phyloP scores from a whole-genome alignment of 2,329 filamentous ascomycete species.

The Cladophialophora exuberans region DNA sequence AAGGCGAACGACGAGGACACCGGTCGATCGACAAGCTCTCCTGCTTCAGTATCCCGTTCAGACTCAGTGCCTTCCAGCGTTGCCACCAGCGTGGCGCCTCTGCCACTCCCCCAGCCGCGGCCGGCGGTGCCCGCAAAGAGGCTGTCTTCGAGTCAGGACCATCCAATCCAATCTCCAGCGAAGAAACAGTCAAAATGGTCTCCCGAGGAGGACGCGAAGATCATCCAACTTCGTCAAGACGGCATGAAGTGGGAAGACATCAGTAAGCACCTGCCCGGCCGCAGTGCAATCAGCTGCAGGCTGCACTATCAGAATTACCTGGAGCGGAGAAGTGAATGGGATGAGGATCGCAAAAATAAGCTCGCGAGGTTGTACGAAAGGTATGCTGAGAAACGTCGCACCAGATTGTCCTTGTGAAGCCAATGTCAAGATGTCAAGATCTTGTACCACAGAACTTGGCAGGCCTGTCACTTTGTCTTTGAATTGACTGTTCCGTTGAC shows the following conservation, averaged over 20 bases:
- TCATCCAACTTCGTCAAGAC: constrained; percentile 85
- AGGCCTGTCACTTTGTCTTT: constrained; percentile 5
- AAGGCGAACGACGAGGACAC: constrained; percentile 55
- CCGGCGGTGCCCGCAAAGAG: constrained; percentile 38
- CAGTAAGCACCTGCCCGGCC: constrained; percentile 83
- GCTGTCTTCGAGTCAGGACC: constrained; percentile 41
- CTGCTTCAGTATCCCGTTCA: constrained; percentile 26
- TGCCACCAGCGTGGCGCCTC: constrained; percentile 28
- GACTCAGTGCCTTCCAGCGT: constrained; percentile 29
- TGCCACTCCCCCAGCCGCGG: constrained; percentile 28
- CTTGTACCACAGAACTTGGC: constrained; percentile 6
- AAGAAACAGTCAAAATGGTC: constrained; percentile 99
- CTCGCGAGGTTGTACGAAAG: constrained; percentile 92
- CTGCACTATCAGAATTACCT: constrained; percentile 97
- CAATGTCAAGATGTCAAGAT: constrained; percentile 4
- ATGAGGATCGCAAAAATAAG: constrained; percentile 97
- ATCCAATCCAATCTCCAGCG: constrained; percentile 65
- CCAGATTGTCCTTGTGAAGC: constrained; percentile 14
- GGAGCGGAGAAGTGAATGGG: constrained; percentile 90
- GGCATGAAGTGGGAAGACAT: constrained; percentile 99
- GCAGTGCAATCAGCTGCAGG: constrained; percentile 91
- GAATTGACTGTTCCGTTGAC: constrained; percentile 1
- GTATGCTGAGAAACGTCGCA: constrained; percentile 57
- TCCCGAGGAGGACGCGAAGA: constrained; percentile 86
- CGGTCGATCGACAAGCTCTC: constrained; percentile 31